A percentile compares a stretch with the other conserved stretches of the same genome.
Conservation (phyloP, 2,329 filamentous ascomycete genomes). For the Leptographium radiaticola region DNA sequence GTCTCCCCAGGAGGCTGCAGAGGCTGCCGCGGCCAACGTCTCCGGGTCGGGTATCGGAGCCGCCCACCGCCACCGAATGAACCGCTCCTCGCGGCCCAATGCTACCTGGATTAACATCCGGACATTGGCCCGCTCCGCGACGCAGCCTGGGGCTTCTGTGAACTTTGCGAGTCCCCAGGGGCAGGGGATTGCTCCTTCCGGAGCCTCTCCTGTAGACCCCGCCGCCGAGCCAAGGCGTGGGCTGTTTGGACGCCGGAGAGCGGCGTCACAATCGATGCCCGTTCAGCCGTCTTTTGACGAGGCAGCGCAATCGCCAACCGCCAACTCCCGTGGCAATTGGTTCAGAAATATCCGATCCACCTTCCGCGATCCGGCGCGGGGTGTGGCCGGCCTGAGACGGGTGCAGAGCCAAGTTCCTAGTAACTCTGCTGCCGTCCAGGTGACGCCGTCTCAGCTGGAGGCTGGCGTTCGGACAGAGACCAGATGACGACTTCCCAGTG, state of each 20-base stretch:
- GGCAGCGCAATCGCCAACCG: background rate
- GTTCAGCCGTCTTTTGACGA: background rate
- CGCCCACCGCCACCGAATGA: constrained; percentile 26
- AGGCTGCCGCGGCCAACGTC: constrained; percentile 14
- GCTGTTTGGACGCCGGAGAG: constrained; percentile 13
- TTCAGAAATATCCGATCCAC: background rate
- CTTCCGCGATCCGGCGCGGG: background rate
- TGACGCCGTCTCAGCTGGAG: constrained; percentile 21
- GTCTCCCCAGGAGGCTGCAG: constrained; percentile 25
- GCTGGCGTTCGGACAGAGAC: constrained; percentile 16
- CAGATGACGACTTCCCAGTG: background rate
- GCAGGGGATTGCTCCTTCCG: background rate
- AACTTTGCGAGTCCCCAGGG: background rate
- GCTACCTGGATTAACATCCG: constrained; percentile 26
- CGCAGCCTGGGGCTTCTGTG: background rate
- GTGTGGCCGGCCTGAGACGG: background rate
- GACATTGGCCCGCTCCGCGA: background rate
- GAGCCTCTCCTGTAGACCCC: background rate
- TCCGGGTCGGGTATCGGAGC: constrained; percentile 5
- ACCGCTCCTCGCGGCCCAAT: constrained; percentile 29
- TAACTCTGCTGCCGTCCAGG: constrained; percentile 2
- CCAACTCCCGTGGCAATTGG: background rate
- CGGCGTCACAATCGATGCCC: background rate
- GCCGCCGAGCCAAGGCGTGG: background rate
- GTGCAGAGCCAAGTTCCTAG: background rate